Percentiles rank a stretch among this genome's conserved stretches.
These are phyloP conservation scores for Ascochyta viciae-villosae DNA, from an alignment of 2,329 filamentous ascomycete species.

Conservation along the genomic window DNA sequence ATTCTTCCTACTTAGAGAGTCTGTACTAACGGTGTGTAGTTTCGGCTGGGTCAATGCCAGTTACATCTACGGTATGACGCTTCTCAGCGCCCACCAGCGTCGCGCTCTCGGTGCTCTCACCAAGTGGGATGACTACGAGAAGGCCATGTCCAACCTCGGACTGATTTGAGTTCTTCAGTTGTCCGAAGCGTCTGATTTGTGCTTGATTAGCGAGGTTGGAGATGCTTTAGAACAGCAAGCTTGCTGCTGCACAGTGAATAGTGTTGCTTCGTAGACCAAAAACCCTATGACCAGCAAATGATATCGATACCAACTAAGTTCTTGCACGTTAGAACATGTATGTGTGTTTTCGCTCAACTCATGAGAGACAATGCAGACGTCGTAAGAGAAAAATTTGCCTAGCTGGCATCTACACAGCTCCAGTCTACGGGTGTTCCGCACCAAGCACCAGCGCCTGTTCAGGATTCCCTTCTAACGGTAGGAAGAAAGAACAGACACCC, in stretches of 20 bases:
- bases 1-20: not conserved
- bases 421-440: not conserved
- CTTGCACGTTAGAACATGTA: no score
- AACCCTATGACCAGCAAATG: conserved; percentile 9
- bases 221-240: not conserved
- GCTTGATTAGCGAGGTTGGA: conserved; percentile 1
- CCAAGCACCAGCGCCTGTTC: conserved; percentile 18
- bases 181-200: not conserved
- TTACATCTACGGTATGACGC: conserved; percentile 90
- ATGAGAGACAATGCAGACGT: no score
- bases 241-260: conserved; percentile 4
- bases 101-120: conserved; percentile 88
- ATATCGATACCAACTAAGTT: conserved; percentile 4
- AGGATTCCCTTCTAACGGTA: not conserved
- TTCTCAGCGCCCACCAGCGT: conserved; percentile 87
- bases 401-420: no score
- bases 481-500: conserved; percentile 26
- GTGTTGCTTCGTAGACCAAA: conserved; percentile 9
- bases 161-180: conserved; percentile 17
- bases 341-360: no score
- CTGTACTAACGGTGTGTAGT: conserved; percentile 57
- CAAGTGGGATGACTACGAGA: conserved; percentile 81
- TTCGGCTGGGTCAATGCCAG: conserved; percentile 99
- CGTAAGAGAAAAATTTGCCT: no score
- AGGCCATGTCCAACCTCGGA: conserved; percentile 60